phyloP scores from a whole-genome alignment of 352 stramenopile species.

The Phytophthora pisi region DNA sequence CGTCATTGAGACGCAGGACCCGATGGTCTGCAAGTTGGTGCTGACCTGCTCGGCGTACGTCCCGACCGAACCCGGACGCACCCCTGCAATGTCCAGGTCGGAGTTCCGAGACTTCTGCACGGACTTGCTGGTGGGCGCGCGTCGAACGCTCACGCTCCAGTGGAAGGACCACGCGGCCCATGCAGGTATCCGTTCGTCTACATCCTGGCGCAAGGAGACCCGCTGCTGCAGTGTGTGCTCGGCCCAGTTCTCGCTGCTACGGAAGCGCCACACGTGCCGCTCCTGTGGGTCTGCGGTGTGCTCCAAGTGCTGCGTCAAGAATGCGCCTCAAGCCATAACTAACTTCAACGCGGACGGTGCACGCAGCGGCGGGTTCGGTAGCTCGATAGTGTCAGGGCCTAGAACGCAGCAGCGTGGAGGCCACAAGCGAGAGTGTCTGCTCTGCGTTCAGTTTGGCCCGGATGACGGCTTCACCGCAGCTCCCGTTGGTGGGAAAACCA shows the following conservation, averaged over 20 bases:
- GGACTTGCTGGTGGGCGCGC: constrained; percentile 54
- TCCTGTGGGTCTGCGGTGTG: constrained; percentile 61
- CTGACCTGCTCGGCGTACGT: constrained; percentile 68
- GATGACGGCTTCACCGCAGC: constrained; percentile 18
- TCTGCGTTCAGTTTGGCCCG: constrained; percentile 64
- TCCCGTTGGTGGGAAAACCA: background rate
- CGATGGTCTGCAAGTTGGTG: constrained; percentile 68
- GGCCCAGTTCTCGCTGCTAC: constrained; percentile 60
- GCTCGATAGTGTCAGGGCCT: constrained; percentile 11
- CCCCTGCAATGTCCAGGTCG: constrained; percentile 23
- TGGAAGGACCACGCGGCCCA: constrained; percentile 54
- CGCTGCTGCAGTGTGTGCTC: constrained; percentile 66
- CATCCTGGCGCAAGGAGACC: constrained; percentile 38
- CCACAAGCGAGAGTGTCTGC: constrained; percentile 52
- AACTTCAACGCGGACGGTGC: constrained; percentile 6
- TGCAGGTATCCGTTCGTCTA: constrained; percentile 23
- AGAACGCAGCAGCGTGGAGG: constrained; percentile 19
- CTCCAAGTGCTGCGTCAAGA: constrained; percentile 58
- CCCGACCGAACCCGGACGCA: constrained; percentile 18
- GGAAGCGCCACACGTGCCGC: constrained; percentile 62
- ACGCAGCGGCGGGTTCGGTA: constrained; percentile 12
- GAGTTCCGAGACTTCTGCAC: constrained; percentile 74
- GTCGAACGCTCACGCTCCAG: constrained; percentile 59
- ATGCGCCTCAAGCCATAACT: constrained; percentile 1
- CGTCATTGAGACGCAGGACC: constrained; percentile 62